Evolutionary conservation across 805 yeast species (phyloP).

Genomic region (Vanderwaltozyma yarrowii): DNA sequence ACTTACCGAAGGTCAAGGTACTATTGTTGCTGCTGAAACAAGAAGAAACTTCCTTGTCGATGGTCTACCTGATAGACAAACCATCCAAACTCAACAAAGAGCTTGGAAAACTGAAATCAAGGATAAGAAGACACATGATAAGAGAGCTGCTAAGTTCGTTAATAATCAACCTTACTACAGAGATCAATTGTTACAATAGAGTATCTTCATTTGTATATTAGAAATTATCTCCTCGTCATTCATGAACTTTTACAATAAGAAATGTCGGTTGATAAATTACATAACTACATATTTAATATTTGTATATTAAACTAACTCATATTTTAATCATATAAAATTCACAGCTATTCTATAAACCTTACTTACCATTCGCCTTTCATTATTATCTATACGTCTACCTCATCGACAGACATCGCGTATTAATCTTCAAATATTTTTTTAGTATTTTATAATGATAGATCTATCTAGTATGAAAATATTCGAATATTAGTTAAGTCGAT

Average conservation of each 20-base stretch:
- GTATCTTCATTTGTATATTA: neutral
- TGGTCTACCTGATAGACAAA: slow-evolving; percentile 34
- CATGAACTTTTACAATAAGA: too few species aligned
- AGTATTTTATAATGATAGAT: too few species aligned
- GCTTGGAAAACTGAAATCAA: slow-evolving; percentile 58
- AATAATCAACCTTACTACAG: slow-evolving; percentile 86
- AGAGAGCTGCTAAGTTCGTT: slow-evolving; percentile 63
- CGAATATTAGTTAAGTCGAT: too few species aligned
- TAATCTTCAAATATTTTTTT: too few species aligned
- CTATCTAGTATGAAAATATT: too few species aligned
- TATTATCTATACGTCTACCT: too few species aligned
- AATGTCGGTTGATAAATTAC: too few species aligned
- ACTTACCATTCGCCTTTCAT: too few species aligned
- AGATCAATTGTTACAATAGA: slow-evolving; percentile 55
- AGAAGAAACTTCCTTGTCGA: slow-evolving; percentile 33
- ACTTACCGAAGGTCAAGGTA: slow-evolving; percentile 68
- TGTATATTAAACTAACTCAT: neutral
- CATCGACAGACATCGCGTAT: too few species aligned
- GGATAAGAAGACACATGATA: slow-evolving; percentile 39
- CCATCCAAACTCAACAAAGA: slow-evolving; percentile 41
- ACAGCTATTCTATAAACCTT: too few species aligned
- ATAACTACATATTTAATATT: too few species aligned
- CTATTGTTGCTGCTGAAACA: slow-evolving; percentile 79
- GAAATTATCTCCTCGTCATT: too few species aligned
- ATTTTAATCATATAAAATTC: neutral